Base-by-base conservation (phyloP, 23 red algal genomes). In the Gracilaria domingensis region DNA sequence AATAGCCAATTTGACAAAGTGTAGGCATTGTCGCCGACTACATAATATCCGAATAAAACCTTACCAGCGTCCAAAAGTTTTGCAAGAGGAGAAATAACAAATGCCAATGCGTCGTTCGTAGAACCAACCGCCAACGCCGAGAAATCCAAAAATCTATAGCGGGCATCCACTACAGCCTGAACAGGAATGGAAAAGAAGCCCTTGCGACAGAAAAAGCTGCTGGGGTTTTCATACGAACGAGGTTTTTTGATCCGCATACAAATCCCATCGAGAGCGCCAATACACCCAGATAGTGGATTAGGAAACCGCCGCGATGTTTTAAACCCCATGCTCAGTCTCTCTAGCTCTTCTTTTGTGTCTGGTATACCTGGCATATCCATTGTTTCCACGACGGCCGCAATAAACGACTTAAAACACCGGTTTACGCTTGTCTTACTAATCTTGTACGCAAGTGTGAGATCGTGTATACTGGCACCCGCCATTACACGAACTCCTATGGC, bases 111-210 rank as follows among this genome's bases (percentile, higher is more conserved):
- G 53, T 79, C 74, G 51, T 79, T 51, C 7, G 39, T 79, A 79
- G 74, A 79, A 4, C 44, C 74, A n/a, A 44, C 40, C 5, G 25
- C 44, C 24, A 79, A 51, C 11, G 74, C 74, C 2, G 74, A 79
- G 39, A 79, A 79, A 26, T 51, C 44, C 25, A 79, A 57, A n/a
- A 79, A 79, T 8, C 74, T 5, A 57, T 79, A 79, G 44, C 74
- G n/a, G n/a, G n/a, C n/a, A n/a, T n/a, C n/a, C n/a, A n/a, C n/a
- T n/a, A n/a, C n/a, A n/a, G n/a, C n/a, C n/a, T n/a, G n/a, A n/a
- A n/a, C n/a, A n/a, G n/a, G n/a, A n/a, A n/a, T n/a, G n/a, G n/a
- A n/a, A n/a, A n/a, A n/a, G n/a, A n/a, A n/a, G n/a, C n/a, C n/a
- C n/a, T n/a, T n/a, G n/a, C n/a, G n/a, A n/a, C n/a, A 79, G 39